Evolutionary conservation across 345 rosid genomes (phyloP).

Genomic region (Noccaea bulbosa): DNA sequence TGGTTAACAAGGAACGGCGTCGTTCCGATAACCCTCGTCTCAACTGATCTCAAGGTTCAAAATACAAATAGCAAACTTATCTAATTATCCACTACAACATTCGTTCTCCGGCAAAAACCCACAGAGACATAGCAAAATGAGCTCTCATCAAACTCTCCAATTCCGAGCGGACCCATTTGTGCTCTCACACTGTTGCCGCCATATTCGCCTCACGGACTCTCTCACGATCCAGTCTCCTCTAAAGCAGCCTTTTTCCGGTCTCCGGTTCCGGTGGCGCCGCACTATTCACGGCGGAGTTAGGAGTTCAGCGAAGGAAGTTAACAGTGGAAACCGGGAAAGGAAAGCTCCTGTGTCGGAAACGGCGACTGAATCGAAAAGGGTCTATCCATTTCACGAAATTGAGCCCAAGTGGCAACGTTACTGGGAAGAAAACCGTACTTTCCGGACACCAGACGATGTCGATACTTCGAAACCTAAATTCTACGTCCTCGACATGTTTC

Average conservation of each 20-base stretch:
- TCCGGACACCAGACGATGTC: slow-evolving; percentile 80
- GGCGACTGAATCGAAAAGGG: slow-evolving; percentile 53
- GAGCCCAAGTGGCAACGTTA: slow-evolving; percentile 92
- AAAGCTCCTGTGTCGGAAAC: slow-evolving; percentile 19
- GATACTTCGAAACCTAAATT: slow-evolving; percentile 86
- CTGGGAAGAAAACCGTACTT: slow-evolving; percentile 80
- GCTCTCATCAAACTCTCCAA: slow-evolving; percentile 40
- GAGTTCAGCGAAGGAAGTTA: slow-evolving; percentile 27
- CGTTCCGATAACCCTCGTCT: background rate
- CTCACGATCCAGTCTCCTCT: slow-evolving; percentile 34
- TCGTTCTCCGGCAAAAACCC: slow-evolving; percentile 16
- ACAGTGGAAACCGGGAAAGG: slow-evolving; percentile 13
- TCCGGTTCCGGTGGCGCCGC: slow-evolving; percentile 24
- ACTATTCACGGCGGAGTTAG: slow-evolving; percentile 30
- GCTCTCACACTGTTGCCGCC: slow-evolving; percentile 35
- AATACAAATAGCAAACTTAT: slow-evolving; percentile 30
- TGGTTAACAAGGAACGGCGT: background rate
- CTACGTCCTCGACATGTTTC: slow-evolving; percentile 99
- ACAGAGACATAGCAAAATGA: slow-evolving; percentile 36
- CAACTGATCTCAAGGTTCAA: slow-evolving; percentile 23
- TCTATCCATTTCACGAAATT: slow-evolving; percentile 84
- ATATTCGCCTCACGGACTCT: background rate
- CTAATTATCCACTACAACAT: slow-evolving; percentile 37
- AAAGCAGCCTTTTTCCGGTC: slow-evolving; percentile 35
- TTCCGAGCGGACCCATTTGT: slow-evolving; percentile 42